Base-by-base conservation (phyloP, 306 rosid species). In the Ormosia semicastrata region DNA sequence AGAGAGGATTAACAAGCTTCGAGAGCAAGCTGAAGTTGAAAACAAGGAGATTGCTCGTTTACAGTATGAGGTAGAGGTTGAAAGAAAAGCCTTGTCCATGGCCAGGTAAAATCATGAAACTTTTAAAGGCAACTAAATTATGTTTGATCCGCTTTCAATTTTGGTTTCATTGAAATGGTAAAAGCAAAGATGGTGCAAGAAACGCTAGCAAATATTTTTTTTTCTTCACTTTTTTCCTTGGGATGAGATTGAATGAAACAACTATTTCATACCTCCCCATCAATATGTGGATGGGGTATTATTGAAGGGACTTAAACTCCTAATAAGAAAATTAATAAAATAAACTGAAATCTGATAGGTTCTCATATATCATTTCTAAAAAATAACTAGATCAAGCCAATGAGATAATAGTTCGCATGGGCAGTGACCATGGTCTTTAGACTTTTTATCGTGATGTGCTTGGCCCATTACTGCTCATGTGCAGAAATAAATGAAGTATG, bases 31-130 rank as follows among this genome's bases (percentile, higher is more conserved):
- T 49, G 98, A 96, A 87, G 77, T 72, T 65, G 97, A 96, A 86
- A 93, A 87, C 86, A 91, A 86, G 78, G 97, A 93, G 82, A 92
- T 93, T 81, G 37, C 86, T 37, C 97, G 94, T 77, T 81, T 96
- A 76, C 98, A 96, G 63, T 91, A 93, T 91, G 99, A 96, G 73
- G 90, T 96, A 63, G 97, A 96, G 90, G 99, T 96, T 39, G 99
- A 96, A 85, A 86, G 97, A 53, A 93, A 93, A 86, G 99, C 99
- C 67, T 85, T 96, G 91, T 91, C 99, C 68, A 92, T 96, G 97
- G 99, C 99, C 91, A 96, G 99, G 99, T 96, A 91, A 72, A 77
- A 33, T 69, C 46, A 40, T 76, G 56, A 66, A 66, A 50, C 62
- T 59, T 43, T 58, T 65, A 6, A 34, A 47, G 40, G 67, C 77